Evolutionary conservation across 2,329 filamentous ascomycete species (phyloP), one percentile per base, ranked within the genome.

Genomic region (Ceratocystis lukuohia): DNA sequence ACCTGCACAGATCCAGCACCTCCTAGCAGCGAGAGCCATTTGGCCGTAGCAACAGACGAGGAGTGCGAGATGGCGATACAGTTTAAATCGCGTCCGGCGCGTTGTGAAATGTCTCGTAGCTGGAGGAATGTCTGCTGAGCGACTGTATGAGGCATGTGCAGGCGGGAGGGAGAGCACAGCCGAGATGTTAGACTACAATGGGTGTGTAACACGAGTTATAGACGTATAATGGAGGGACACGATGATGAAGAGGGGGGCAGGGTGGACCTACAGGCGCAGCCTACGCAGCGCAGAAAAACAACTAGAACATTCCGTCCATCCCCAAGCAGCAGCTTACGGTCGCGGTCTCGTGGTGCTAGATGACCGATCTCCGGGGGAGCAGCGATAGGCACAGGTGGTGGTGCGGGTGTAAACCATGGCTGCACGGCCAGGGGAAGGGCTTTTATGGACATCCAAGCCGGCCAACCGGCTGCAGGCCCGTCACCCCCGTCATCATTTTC

Each of bases 21-120:
- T 71, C 83, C 83, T 12, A 85, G 73, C 20, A 83, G 75, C 69
- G 82, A 80, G 59, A 84, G 71, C 83, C 83, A 85, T 69, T 80
- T 81, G 46, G 77, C 73, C 1, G 83, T 85, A 37, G 83, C 82
- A 25, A 77, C 75, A 3, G 76, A 73, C 7, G 82, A 84, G 48
- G 83, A 80, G 74, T 86, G 83, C 28, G 82, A 85, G 63, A 85
- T 76, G 69, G 83, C 82, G 66, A 85, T 76, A 75, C 82, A 85
- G 67, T 77, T 77, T 10, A 85, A 74, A 53, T 75, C 74, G 64
- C 78, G 75, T 70, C 82, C 76, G 33, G 62, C 53, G 63, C 79
- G 79, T 72, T 80, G 81, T 12, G 82, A 78, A 67, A 85, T 76
- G 56, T 79, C 75, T 63, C 82, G 81, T 65, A 85, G 77, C 68